These are phyloP conservation scores for Tulasnella calospora DNA, from an alignment of 768 basidiomycete genomes.

Conservation along the genomic window DNA sequence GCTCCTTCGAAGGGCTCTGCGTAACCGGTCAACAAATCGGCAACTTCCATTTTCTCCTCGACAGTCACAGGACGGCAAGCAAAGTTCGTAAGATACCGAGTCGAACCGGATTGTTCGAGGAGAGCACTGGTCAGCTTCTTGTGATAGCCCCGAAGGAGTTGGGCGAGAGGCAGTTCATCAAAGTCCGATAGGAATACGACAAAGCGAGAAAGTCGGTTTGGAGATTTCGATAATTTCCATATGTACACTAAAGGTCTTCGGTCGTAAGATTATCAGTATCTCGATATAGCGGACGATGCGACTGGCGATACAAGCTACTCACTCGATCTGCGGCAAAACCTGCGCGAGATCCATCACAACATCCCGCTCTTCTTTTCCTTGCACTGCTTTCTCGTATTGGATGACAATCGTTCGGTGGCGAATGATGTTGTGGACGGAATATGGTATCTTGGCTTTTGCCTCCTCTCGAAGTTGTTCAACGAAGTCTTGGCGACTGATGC, in stretches of 20 bases:
- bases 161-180: background rate
- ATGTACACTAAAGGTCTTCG: background rate
- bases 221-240: background rate
- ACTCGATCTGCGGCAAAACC: background rate
- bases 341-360: background rate
- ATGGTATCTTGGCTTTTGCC: background rate
- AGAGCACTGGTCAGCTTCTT: background rate
- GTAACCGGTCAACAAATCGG: background rate
- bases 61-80: background rate
- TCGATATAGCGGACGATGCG: no score
- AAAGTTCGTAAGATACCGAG: background rate
- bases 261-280: background rate
- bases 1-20: background rate
- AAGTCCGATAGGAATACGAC: background rate
- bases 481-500: background rate
- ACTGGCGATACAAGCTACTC: background rate
- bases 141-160: background rate
- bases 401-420: background rate
- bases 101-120: background rate
- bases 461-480: background rate
- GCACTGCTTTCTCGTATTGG: background rate
- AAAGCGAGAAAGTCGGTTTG: background rate
- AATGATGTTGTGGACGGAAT: background rate
- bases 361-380: background rate
- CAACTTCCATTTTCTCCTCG: background rate